Evolutionary conservation across 2,329 filamentous ascomycete genomes (phyloP), one percentile per base, ranked within the genome.

Genomic region (Aureobasidium sp.): DNA sequence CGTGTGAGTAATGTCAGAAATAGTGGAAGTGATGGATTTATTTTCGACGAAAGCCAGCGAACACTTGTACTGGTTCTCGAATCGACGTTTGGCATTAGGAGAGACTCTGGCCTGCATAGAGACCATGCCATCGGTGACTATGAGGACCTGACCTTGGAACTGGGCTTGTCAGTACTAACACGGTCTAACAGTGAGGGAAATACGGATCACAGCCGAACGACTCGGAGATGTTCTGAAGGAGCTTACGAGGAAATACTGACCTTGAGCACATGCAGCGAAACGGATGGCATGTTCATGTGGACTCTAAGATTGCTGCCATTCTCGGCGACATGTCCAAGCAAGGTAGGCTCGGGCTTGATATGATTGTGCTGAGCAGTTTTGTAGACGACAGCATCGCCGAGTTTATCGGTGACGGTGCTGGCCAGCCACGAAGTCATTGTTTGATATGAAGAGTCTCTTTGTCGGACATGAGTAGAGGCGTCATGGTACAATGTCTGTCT

Each of bases 291-390:
- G 66, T 64, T 45, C 62, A 65, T 22, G 59, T 63, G 58, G 50
- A 70, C 68, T 19, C 66, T 65, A 29, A 73, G 66, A 47, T 70
- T 73, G 65, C 69, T 72, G 15, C 69, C 68, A 61, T 73, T 69
- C 69, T 15, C 68, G 3, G 48, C 17, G 6, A 58, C 29, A 44
- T 4, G 48, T 24, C 31, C 68, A 66, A 9, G 39, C n/a, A 24
- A 12, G 3, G 9, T 5, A n/a, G 47, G 47, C 39, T 72, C 71
- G 2, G 42, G 40, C 53, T 70, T 70, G 58, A 71, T 60, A 3
- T 54, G 42, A 37, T 61, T 2, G 44, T 61, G 14, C 60, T 57
- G 19, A 14, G 48, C n/a, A 49, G 29, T 65, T 50, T 57, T 66
- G 64, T 70, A 73, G 0, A 49, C 61, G 27, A 73, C 42, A 3